Conservation (phyloP, 2,329 filamentous ascomycete species). For the Hypocreales sp. region DNA sequence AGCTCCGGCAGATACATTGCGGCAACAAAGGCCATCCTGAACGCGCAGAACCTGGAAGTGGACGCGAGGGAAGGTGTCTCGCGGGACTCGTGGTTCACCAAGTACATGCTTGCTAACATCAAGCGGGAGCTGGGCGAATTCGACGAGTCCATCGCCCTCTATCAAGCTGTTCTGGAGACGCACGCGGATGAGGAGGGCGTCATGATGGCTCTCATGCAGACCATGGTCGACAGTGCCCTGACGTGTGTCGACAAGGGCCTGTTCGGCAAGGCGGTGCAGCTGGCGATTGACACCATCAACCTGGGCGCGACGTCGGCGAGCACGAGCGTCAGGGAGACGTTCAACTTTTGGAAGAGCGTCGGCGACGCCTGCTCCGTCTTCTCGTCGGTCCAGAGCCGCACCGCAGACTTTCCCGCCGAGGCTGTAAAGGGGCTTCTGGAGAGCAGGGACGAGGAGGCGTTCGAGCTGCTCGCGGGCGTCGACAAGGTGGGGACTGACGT, state of each 20-base stretch:
- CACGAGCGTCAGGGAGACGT: constrained; percentile 48
- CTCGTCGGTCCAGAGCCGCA: constrained; percentile 56
- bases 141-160: constrained; percentile 65
- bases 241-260: constrained; percentile 66
- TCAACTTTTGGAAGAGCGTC: constrained; percentile 91
- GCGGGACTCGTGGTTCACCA: constrained; percentile 81
- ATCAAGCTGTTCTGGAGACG: constrained; percentile 53
- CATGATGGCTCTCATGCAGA: constrained; percentile 74
- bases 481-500: constrained; percentile 44
- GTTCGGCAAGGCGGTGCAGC: constrained; percentile 66
- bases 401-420: constrained; percentile 44
- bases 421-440: constrained; percentile 43
- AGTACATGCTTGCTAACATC: constrained; percentile 93
- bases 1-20: constrained; percentile 86
- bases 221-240: constrained; percentile 68
- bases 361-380: constrained; percentile 82
- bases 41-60: constrained; percentile 64
- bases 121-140: constrained; percentile 85
- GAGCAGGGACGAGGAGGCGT: constrained; percentile 34
- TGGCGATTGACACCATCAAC: constrained; percentile 52
- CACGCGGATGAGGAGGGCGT: constrained; percentile 72
- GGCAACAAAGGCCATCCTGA: constrained; percentile 79
- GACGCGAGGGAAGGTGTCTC: constrained; percentile 30
- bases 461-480: constrained; percentile 49
- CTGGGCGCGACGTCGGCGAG: constrained; percentile 52